A percentile compares a stretch with the other conserved stretches of the same genome.
These are phyloP conservation scores for Diplodia mutila DNA, from an alignment of 2,329 filamentous ascomycete species.

Conservation along the genomic window DNA sequence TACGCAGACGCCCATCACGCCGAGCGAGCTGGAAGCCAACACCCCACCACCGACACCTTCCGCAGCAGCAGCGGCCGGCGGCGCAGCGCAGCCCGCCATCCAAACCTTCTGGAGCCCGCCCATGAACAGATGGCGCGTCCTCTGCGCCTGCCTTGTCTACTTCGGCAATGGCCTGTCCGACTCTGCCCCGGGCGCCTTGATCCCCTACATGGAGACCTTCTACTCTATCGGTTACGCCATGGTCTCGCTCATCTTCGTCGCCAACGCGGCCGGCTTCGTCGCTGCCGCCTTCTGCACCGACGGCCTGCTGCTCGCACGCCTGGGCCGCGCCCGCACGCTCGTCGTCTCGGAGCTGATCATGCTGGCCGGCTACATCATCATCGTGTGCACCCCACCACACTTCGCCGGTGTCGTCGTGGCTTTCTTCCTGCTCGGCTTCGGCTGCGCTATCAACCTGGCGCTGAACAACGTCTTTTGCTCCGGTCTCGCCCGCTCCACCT, in stretches of 20 bases:
- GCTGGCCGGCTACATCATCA: slow-evolving; percentile 64
- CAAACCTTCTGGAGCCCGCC: slow-evolving; percentile 61
- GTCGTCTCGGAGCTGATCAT: slow-evolving; percentile 63
- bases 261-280: slow-evolving; percentile 77
- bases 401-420: slow-evolving; percentile 67
- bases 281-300: slow-evolving; percentile 72
- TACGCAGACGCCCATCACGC: slow-evolving; percentile 30
- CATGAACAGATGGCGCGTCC: slow-evolving; percentile 72
- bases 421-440: slow-evolving; percentile 69
- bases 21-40: slow-evolving; percentile 53
- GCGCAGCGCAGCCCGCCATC: slow-evolving; percentile 50
- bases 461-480: slow-evolving; percentile 62
- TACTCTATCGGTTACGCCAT: slow-evolving; percentile 77
- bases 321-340: slow-evolving; percentile 69
- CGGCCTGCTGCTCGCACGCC: slow-evolving; percentile 60
- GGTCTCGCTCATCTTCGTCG: slow-evolving; percentile 81
- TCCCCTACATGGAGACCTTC: slow-evolving; percentile 78
- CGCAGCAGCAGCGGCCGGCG: slow-evolving; percentile 50
- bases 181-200: slow-evolving; percentile 69
- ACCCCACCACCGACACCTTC: slow-evolving; percentile 60
- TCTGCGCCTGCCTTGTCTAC: slow-evolving; percentile 66
- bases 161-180: slow-evolving; percentile 75
- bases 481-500: slow-evolving; percentile 56
- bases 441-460: slow-evolving; percentile 56
- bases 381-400: slow-evolving; percentile 66